Conservation (phyloP, 2,329 filamentous ascomycete species). For the Exophiala viscosa region DNA sequence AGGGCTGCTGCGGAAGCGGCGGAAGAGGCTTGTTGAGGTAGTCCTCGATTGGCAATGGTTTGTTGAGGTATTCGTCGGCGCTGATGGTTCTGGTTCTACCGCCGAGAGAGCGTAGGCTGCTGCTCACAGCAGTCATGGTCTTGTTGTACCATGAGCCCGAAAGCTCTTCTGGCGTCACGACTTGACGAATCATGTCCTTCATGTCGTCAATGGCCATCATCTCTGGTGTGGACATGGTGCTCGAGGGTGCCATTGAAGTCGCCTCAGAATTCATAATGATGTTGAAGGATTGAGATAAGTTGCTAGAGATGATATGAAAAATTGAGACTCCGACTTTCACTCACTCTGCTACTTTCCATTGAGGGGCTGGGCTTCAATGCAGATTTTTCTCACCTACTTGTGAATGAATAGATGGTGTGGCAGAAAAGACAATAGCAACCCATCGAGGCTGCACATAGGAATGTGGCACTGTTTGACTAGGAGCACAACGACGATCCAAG, state of each 20-base stretch:
- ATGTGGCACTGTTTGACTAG: too few species aligned
- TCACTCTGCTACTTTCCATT: constrained; percentile 1
- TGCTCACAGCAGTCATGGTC: not conserved
- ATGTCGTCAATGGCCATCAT: not conserved
- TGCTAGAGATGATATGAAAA: too few species aligned
- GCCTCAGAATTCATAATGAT: too few species aligned
- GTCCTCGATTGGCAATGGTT: constrained; percentile 6
- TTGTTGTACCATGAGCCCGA: not conserved
- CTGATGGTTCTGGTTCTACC: not conserved
- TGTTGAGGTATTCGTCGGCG: constrained; percentile 17
- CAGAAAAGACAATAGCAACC: constrained; percentile 16
- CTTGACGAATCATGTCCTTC: constrained; percentile 1
- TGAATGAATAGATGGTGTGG: constrained; percentile 6
- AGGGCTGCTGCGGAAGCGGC: constrained; percentile 13
- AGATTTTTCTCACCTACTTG: not conserved
- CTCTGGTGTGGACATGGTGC: not conserved
- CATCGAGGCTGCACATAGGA: too few species aligned
- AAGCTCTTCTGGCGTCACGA: not conserved
- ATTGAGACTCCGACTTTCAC: not conserved
- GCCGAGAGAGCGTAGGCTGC: not conserved
- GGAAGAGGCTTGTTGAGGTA: constrained; percentile 22
- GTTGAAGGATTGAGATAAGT: not conserved
- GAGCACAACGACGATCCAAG: too few species aligned
- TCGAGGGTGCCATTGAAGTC: not conserved
- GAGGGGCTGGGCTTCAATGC: not conserved